These are phyloP conservation scores for Cyanidiococcus yangmingshanensis DNA, from an alignment of 23 red algal species.

Conservation along the genomic window DNA sequence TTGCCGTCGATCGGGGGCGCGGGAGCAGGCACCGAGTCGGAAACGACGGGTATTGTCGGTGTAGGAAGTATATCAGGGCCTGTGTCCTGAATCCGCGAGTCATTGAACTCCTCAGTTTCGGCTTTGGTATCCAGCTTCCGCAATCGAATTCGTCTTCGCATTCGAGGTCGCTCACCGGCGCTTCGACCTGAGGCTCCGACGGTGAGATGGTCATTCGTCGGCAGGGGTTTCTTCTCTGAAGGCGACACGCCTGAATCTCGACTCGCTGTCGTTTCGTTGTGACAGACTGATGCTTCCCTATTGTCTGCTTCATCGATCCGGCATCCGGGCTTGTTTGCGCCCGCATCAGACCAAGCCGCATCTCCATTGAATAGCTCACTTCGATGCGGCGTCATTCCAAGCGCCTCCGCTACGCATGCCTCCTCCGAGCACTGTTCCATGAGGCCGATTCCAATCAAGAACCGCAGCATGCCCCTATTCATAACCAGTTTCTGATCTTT, in stretches of 20 bases:
- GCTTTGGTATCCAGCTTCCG: neutral
- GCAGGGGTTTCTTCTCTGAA: neutral
- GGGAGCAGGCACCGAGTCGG: too few species aligned
- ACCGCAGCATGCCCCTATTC: neutral
- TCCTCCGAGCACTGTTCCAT: neutral
- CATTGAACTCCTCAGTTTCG: neutral
- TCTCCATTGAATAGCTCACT: neutral
- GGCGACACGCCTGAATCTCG: too few species aligned
- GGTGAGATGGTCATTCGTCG: too few species aligned
- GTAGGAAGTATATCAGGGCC: too few species aligned
- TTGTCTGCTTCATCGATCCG: neutral
- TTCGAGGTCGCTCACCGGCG: neutral
- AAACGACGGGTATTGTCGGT: too few species aligned
- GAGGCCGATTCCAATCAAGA: neutral
- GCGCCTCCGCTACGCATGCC: neutral
- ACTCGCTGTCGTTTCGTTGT: neutral
- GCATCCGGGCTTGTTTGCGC: neutral
- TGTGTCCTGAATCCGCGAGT: too few species aligned
- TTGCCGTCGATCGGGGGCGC: too few species aligned
- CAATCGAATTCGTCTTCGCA: neutral
- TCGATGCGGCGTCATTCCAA: too few species aligned
- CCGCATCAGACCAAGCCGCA: neutral
- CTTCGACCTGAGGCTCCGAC: too few species aligned
- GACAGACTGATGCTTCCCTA: neutral
- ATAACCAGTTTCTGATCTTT: neutral